These are phyloP conservation scores for Penicillium cinerascens DNA, from an alignment of 495 filamentous ascomycete species.

Conservation along the genomic window DNA sequence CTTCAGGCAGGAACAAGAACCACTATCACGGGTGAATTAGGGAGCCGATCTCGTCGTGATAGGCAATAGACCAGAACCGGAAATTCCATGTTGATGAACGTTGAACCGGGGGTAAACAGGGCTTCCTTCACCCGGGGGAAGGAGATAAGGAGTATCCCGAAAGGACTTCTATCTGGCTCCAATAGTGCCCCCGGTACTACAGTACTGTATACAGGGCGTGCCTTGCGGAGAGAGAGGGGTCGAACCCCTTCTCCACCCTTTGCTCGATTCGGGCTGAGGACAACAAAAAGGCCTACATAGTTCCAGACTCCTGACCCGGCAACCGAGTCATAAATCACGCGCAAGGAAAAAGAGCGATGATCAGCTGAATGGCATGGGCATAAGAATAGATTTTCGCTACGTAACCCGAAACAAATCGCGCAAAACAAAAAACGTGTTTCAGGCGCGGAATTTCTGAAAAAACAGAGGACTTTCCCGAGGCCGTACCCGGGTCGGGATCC, in stretches of 20 bases:
- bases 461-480: slow-evolving; percentile 13
- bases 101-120: slow-evolving; percentile 19
- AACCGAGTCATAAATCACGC: slow-evolving; percentile 26
- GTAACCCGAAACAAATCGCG: slow-evolving; percentile 25
- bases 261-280: slow-evolving; percentile 13
- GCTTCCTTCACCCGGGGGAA: slow-evolving; percentile 16
- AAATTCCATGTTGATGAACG: slow-evolving; percentile 12
- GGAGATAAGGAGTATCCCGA: neutral
- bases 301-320: slow-evolving; percentile 6
- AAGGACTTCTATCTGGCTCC: neutral
- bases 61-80: slow-evolving; percentile 5
- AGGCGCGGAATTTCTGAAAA: neutral
- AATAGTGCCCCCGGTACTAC: neutral
- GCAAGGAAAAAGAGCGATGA: slow-evolving; percentile 13
- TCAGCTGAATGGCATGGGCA: slow-evolving; percentile 16
- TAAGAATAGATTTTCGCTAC: slow-evolving; percentile 8
- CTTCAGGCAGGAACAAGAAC: slow-evolving; percentile 7
- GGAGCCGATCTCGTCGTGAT: slow-evolving; percentile 17
- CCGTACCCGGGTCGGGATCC: slow-evolving; percentile 28
- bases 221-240: slow-evolving; percentile 16
- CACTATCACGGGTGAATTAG: slow-evolving; percentile 28
- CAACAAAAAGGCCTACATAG: slow-evolving; percentile 7
- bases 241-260: slow-evolving; percentile 19
- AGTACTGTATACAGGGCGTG: neutral
- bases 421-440: slow-evolving; percentile 11